phyloP scores from a whole-genome alignment of 768 basidiomycete species.

The Mycena pura region DNA sequence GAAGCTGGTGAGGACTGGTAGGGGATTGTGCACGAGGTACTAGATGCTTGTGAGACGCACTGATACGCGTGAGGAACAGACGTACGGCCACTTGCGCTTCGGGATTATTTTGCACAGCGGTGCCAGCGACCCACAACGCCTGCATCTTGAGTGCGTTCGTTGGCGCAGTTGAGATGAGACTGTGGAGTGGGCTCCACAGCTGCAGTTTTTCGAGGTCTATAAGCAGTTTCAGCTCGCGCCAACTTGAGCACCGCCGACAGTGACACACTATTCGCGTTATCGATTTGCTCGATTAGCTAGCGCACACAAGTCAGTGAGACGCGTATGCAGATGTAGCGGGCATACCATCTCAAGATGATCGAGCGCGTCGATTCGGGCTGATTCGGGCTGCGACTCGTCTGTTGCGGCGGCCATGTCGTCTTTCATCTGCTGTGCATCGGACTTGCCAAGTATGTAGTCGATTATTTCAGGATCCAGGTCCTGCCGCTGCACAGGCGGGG shows the following conservation, averaged over 20 bases:
- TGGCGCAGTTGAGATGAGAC: slow-evolving; percentile 60
- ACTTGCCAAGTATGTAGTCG: slow-evolving; percentile 83
- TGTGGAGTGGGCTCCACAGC: slow-evolving; percentile 81
- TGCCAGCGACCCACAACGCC: slow-evolving; percentile 87
- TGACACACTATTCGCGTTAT: slow-evolving; percentile 86
- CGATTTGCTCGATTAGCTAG: slow-evolving; percentile 86
- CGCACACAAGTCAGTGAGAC: not conserved
- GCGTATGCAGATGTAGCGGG: not conserved
- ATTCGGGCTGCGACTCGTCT: slow-evolving; percentile 60
- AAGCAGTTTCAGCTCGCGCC: not conserved
- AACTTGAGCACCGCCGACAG: slow-evolving; percentile 7
- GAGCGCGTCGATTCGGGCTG: slow-evolving; percentile 69
- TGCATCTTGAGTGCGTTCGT: slow-evolving; percentile 70
- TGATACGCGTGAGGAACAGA: slow-evolving; percentile 24
- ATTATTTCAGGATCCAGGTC: slow-evolving; percentile 85
- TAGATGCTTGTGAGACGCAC: slow-evolving; percentile 31
- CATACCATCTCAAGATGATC: slow-evolving; percentile 90
- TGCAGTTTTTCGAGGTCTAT: slow-evolving; percentile 80
- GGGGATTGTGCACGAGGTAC: slow-evolving; percentile 71
- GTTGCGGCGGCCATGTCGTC: slow-evolving; percentile 72
- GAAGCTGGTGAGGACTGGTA: slow-evolving; percentile 67
- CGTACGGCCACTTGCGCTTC: slow-evolving; percentile 78
- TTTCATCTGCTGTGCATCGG: slow-evolving; percentile 85
- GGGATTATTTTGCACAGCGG: slow-evolving; percentile 90
- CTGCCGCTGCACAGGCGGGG: slow-evolving; percentile 44